Base-by-base conservation (phyloP, 106 monocot genomes). In the Xerophyta viscosa region DNA sequence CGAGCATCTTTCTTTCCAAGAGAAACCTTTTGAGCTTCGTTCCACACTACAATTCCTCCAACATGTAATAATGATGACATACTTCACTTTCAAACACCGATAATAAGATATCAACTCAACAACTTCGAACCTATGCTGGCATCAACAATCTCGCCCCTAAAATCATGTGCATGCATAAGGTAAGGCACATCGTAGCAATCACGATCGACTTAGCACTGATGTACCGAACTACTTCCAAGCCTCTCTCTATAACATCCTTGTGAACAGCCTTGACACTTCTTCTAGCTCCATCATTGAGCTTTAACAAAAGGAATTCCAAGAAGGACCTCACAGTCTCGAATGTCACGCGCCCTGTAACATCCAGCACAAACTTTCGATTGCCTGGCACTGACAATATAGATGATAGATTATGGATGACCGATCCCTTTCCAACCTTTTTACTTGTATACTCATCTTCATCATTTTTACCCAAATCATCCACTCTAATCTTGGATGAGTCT, bases 261-360 rank as follows among this genome's bases (percentile, higher is more conserved):
- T 31, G 26, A 24, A 77, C 60, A 43, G 66, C 57, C 51, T 56
- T 26, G 3, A 53, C 57, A 14, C 83, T 66, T 17, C 54, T 75
- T 61, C 27, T 76, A 21, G 63, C 72, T 17, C 69, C 44, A 27
- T 73, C 70, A 24, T 25, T 52, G 41, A 76, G 17, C 54, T 71
- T 82, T 52, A 45, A 55, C 65, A 83, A 20, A 29, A 71, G 27
- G 27, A 83, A 83, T 13, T 79, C 82, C 13, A 88, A 78, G 18
- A 88, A 71, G 0, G 86, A 86, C 70, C 58, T 82, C 65, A 83
- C 76, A 2, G 79, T 76, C 69, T 83, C 86, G 17, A 77, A 78
- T 4, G 86, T 79, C 56, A 83, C 70, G 28, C 92, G 75, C 44
- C 82, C 86, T 1, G 82, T 83, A 15, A 92, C 60, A 69, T 87